Base-by-base conservation (phyloP, 805 yeast species). In the Diddensiella santjacobensis region DNA sequence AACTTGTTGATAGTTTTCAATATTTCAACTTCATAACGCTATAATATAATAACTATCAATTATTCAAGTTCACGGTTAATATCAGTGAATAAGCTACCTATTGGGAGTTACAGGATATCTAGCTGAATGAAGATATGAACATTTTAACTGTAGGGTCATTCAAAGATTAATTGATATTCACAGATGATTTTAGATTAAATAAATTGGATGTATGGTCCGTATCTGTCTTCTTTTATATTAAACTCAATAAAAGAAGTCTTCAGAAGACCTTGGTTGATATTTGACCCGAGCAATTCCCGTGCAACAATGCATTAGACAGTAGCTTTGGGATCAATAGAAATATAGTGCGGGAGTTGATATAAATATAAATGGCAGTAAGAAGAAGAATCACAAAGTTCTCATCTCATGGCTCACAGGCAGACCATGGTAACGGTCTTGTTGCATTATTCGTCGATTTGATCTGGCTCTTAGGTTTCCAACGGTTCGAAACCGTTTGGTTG, bases 131-230 rank as follows among this genome's bases (percentile, higher is more conserved):
- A n/a, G n/a, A n/a, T n/a, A n/a, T n/a, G n/a, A n/a, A n/a, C n/a
- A n/a, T n/a, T n/a, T n/a, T n/a, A n/a, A n/a, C n/a, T n/a, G n/a
- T n/a, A n/a, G n/a, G n/a, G n/a, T n/a, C n/a, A n/a, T n/a, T n/a
- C n/a, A n/a, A n/a, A n/a, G n/a, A n/a, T n/a, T n/a, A n/a, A n/a
- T n/a, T n/a, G n/a, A n/a, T n/a, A n/a, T n/a, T n/a, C n/a, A n/a
- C n/a, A n/a, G n/a, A n/a, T n/a, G n/a, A n/a, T n/a, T n/a, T n/a
- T n/a, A n/a, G n/a, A n/a, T n/a, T n/a, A n/a, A n/a, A n/a, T n/a
- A n/a, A n/a, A n/a, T 13, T 15, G n/a, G 4, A 44, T 57, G 58
- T 57, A 1, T 41, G 55, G 48, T 47, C 53, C 58, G 60, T 57
- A 57, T 57, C 60, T 57, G 60, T 57, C 60, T 49, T 57, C 49